These are phyloP conservation scores for Melanogaster broomeanus DNA, from an alignment of 768 basidiomycete species.

Conservation along the genomic window DNA sequence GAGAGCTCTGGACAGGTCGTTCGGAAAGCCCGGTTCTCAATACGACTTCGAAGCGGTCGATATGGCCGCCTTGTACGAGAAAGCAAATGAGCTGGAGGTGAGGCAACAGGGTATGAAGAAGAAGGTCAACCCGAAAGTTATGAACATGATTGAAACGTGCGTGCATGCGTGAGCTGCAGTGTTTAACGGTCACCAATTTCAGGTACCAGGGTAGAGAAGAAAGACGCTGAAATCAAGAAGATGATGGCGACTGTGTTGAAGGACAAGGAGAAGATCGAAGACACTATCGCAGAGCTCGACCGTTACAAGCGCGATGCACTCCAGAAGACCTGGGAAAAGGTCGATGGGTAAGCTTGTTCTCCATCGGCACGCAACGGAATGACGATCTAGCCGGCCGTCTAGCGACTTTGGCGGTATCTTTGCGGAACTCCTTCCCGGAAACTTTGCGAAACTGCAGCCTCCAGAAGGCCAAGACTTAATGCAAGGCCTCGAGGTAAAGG, in stretches of 20 bases:
- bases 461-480: constrained; percentile 94
- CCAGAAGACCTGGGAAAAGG: constrained; percentile 95
- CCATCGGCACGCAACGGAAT: background rate
- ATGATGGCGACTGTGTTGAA: constrained; percentile 86
- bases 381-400: background rate
- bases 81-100: constrained; percentile 72
- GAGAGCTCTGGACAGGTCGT: constrained; percentile 52
- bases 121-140: constrained; percentile 93
- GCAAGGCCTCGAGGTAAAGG: constrained; percentile 96
- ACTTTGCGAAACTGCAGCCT: constrained; percentile 92
- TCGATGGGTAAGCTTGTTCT: constrained; percentile 66
- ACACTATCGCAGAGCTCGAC: constrained; percentile 91
- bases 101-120: constrained; percentile 88
- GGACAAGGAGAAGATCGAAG: constrained; percentile 94
- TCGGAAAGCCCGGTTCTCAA: constrained; percentile 76
- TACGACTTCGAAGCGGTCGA: constrained; percentile 80
- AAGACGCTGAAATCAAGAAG: constrained; percentile 82
- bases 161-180: constrained; percentile 19
- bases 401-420: constrained; percentile 98
- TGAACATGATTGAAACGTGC: constrained; percentile 94
- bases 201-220: constrained; percentile 81
- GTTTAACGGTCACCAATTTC: background rate
- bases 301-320: constrained; percentile 92
- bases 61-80: constrained; percentile 56
- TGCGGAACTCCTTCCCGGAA: constrained; percentile 91